Evolutionary conservation across 192 early-diverging fungal species (phyloP).

Genomic region (Spinellus fusiger): DNA sequence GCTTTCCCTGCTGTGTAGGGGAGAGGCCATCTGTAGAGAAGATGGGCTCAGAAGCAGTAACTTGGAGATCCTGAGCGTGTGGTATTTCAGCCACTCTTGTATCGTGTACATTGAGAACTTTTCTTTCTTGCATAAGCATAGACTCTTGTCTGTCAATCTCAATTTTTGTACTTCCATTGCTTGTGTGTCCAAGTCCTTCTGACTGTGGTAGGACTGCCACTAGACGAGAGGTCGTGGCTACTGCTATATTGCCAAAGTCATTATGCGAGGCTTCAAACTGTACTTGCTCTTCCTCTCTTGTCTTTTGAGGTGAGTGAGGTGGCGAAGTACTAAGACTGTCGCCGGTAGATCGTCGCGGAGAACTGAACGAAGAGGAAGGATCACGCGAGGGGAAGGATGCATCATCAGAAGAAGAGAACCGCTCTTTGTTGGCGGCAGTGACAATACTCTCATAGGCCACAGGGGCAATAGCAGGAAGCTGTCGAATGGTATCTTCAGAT

Average conservation of each 20-base stretch:
- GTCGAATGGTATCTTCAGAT: not conserved
- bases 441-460: not conserved
- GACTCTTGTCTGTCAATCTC: not conserved
- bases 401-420: not conserved
- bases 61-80: conserved; percentile 9
- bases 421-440: not conserved
- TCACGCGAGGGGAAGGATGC: not conserved
- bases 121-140: not conserved
- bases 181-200: not conserved
- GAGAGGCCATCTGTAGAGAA: not conserved
- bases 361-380: not conserved
- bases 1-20: not conserved
- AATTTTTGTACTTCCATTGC: not conserved
- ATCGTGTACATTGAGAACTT: no score
- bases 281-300: not conserved
- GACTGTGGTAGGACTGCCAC: not conserved
- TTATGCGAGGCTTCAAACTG: not conserved
- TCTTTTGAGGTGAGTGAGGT: not conserved
- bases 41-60: not conserved
- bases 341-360: not conserved
- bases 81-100: no score
- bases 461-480: not conserved
- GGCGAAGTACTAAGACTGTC: not conserved
- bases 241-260: not conserved
- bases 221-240: not conserved